Percentiles rank a stretch among this genome's conserved stretches.
Conservation (phyloP, 169 alveolate species). For the Fabrea salina region DNA sequence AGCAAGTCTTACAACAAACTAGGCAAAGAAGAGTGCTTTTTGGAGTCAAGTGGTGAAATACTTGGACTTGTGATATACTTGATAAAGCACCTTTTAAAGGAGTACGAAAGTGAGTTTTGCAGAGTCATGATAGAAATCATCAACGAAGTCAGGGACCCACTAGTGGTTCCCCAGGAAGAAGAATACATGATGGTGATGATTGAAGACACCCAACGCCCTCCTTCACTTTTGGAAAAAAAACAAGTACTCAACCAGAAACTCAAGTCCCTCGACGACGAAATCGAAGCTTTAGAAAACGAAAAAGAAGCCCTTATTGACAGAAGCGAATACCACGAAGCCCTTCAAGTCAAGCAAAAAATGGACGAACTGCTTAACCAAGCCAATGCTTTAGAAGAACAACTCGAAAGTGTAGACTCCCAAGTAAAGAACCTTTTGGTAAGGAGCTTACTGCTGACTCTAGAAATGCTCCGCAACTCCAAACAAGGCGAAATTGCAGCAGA, state of each 20-base stretch:
- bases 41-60: not conserved
- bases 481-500: conserved; percentile 17
- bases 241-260: not conserved
- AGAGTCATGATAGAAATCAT: conserved; percentile 12
- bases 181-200: not conserved
- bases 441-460: not conserved
- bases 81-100: conserved; percentile 14
- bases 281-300: not conserved
- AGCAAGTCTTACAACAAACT: not conserved
- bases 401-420: not conserved
- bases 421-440: not conserved
- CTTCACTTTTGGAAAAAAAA: not conserved
- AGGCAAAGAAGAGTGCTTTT: not conserved
- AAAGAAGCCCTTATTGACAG: not conserved
- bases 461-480: not conserved
- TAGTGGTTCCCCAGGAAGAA: not conserved
- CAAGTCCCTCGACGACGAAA: not conserved
- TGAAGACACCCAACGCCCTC: conserved; percentile 3
- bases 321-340: not conserved
- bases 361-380: not conserved
- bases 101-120: not conserved
- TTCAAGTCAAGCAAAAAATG: not conserved
- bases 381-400: not conserved
- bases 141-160: conserved; percentile 7
- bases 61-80: not conserved